Percentiles rank a stretch among this genome's conserved stretches.
These are phyloP conservation scores for Strobilomyces dryophilus DNA, from an alignment of 768 basidiomycete species.

Conservation along the genomic window DNA sequence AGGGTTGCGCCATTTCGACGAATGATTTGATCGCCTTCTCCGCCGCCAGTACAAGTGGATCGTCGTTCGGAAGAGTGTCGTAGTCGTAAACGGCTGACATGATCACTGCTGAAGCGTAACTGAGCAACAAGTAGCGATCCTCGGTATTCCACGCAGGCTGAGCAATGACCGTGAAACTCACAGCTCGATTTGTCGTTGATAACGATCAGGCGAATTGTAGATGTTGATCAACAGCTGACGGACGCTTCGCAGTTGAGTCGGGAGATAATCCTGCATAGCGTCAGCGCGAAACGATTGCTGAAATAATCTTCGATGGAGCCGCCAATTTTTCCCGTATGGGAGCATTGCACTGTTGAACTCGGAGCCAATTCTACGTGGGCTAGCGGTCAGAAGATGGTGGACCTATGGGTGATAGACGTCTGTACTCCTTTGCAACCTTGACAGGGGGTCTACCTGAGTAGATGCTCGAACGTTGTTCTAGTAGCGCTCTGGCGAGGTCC, in stretches of 20 bases:
- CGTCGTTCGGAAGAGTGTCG: conserved; percentile 24
- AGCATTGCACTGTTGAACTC: conserved; percentile 31
- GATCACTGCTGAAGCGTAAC: conserved; percentile 31
- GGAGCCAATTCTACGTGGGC: conserved; percentile 20
- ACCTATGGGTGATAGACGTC: background rate
- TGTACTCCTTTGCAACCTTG: conserved; percentile 22
- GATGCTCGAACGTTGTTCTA: conserved; percentile 33
- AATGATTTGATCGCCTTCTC: conserved; percentile 28
- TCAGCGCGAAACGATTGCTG: conserved; percentile 31
- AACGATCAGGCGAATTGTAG: conserved; percentile 23
- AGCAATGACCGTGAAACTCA: conserved; percentile 12
- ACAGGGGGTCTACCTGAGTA: conserved; percentile 39
- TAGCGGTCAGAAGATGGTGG: conserved; percentile 1
- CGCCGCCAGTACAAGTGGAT: conserved; percentile 28
- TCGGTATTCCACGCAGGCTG: background rate
- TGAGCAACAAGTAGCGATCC: conserved; percentile 7
- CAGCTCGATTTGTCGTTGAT: conserved; percentile 29
- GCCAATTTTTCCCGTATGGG: conserved; percentile 29
- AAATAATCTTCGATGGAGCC: conserved; percentile 31
- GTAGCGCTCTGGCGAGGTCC: conserved; percentile 30
- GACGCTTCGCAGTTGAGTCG: conserved; percentile 26
- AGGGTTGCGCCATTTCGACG: conserved; percentile 21
- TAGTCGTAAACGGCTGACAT: conserved; percentile 34
- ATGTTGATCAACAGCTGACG: conserved; percentile 22
- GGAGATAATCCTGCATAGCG: conserved; percentile 21